Percentiles rank a stretch among this genome's conserved stretches.
Conservation (phyloP, 768 basidiomycete genomes). For the Boletus coccyginus region DNA sequence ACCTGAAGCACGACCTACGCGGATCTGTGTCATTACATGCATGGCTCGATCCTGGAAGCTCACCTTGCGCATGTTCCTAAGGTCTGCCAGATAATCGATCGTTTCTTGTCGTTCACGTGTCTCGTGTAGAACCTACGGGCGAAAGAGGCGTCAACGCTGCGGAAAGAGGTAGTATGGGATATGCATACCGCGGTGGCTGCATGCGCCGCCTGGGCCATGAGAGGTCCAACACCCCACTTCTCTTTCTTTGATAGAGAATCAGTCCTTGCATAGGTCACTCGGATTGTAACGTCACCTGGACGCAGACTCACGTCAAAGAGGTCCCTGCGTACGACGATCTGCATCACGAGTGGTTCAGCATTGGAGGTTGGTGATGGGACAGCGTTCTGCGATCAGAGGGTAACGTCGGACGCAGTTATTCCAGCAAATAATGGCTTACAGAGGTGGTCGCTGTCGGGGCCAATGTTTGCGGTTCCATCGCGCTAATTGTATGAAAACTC, state of each 20-base stretch:
- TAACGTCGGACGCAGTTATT: background rate
- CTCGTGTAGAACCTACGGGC: conserved; percentile 37
- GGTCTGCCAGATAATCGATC: conserved; percentile 36
- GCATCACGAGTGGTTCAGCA: conserved; percentile 38
- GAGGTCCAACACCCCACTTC: conserved; percentile 43
- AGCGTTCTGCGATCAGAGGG: background rate
- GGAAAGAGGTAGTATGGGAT: background rate
- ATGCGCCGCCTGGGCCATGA: conserved; percentile 45
- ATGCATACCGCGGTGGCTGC: conserved; percentile 39
- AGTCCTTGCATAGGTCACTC: background rate
- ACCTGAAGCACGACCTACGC: conserved; percentile 43
- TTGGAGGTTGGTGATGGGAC: background rate
- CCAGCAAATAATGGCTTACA: background rate
- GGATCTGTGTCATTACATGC: background rate
- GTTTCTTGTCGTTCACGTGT: conserved; percentile 38
- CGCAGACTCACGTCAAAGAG: conserved; percentile 36
- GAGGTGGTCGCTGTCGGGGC: background rate
- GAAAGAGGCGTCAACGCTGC: background rate
- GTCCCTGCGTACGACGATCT: conserved; percentile 42
- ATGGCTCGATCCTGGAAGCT: background rate
- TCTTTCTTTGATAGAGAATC: conserved; percentile 29
- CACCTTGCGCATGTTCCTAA: conserved; percentile 43
- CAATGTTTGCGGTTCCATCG: conserved; percentile 1
- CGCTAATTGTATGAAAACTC: background rate
- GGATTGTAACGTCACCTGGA: background rate